phyloP scores from a whole-genome alignment of 73 alveolate species.

The Paramecium octaurelia region DNA sequence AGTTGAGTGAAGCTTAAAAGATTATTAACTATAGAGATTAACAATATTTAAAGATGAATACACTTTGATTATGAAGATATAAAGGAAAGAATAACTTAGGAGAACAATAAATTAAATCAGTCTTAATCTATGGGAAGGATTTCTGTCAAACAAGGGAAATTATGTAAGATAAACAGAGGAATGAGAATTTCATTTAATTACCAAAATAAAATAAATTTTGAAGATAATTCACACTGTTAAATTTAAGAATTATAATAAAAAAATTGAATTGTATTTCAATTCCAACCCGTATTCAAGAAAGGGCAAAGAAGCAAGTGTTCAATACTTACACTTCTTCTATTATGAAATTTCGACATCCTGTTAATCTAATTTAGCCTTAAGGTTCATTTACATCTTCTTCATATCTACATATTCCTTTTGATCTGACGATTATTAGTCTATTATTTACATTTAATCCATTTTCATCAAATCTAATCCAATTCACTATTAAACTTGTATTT shows the following conservation, averaged over 20 bases:
- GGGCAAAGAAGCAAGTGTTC: not conserved
- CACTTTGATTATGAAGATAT: slow-evolving; percentile 43
- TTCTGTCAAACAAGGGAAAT: slow-evolving; percentile 21
- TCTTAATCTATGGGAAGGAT: not conserved
- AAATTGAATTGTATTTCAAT: not conserved
- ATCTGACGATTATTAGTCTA: not conserved
- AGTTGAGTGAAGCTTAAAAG: slow-evolving; percentile 2
- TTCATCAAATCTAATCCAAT: not conserved
- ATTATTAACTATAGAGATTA: slow-evolving; percentile 33
- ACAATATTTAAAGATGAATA: slow-evolving; percentile 3
- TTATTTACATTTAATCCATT: not conserved
- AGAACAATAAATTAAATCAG: slow-evolving; percentile 31
- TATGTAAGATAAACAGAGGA: not conserved
- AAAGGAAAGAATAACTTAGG: not conserved
- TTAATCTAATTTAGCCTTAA: not conserved
- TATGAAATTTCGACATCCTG: not conserved
- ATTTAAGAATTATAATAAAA: not conserved
- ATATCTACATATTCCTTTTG: not conserved
- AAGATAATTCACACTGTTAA: not conserved
- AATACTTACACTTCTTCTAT: not conserved
- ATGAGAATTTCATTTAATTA: not conserved
- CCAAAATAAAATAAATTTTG: too few relatives aligned
- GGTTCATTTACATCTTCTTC: not conserved
- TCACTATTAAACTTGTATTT: not conserved
- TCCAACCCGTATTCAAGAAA: not conserved